Evolutionary conservation across 768 basidiomycete genomes (phyloP).

Genomic region (Infundibulicybe gibba): DNA sequence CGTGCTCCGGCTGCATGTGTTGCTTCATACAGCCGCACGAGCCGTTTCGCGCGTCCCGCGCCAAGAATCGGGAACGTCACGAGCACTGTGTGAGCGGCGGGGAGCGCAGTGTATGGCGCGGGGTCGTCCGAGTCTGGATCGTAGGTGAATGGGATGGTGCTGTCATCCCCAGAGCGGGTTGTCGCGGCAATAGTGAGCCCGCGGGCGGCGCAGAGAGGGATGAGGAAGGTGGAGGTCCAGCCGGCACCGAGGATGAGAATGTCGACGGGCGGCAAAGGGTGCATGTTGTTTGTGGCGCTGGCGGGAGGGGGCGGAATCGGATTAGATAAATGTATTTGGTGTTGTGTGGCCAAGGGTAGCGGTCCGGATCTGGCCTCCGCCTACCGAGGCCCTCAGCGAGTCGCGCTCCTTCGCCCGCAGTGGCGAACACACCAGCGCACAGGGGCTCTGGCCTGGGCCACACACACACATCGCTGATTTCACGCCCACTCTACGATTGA

Average conservation of each 20-base stretch:
- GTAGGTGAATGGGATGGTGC: conserved; percentile 53
- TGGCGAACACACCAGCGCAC: too few relatives aligned
- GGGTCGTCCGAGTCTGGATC: conserved; percentile 44
- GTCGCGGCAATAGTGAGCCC: conserved; percentile 46
- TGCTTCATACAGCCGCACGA: conserved; percentile 42
- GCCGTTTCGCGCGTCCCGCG: conserved; percentile 39
- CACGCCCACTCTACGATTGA: too few relatives aligned
- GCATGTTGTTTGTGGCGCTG: neutral
- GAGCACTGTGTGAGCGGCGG: conserved; percentile 50
- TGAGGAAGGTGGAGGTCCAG: conserved; percentile 61
- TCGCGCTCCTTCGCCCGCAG: too few relatives aligned
- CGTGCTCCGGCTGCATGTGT: conserved; percentile 18
- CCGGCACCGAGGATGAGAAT: conserved; percentile 64
- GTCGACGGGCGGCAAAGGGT: conserved; percentile 27
- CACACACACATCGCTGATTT: too few relatives aligned
- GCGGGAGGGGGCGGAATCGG: neutral
- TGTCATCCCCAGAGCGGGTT: conserved; percentile 44
- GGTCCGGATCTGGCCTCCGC: too few relatives aligned
- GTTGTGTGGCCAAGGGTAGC: too few relatives aligned
- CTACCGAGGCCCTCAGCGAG: too few relatives aligned
- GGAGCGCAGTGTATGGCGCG: conserved; percentile 41
- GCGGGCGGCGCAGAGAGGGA: conserved; percentile 43
- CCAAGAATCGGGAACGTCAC: conserved; percentile 54
- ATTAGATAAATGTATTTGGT: neutral
- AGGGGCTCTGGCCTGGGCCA: too few relatives aligned